phyloP scores from a whole-genome alignment of 495 filamentous ascomycete species.

The Xanthoparmelia taractica region DNA sequence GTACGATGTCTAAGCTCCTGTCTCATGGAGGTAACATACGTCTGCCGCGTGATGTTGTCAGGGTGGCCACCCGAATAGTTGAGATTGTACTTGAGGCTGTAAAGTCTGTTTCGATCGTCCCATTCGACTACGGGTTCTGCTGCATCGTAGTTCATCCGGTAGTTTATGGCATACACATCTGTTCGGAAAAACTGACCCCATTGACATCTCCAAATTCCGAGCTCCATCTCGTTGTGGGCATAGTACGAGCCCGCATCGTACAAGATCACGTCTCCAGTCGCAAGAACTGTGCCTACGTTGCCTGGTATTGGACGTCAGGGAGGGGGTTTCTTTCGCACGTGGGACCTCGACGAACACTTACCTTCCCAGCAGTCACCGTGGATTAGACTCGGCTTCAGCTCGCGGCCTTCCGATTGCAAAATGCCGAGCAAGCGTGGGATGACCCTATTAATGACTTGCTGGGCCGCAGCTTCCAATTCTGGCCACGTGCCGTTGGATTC shows the following conservation, averaged over 20 bases:
- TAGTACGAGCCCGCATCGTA: constrained; percentile 17
- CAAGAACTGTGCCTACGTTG: constrained; percentile 10
- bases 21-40: constrained; percentile 9
- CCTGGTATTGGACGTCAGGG: background rate
- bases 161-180: constrained; percentile 16
- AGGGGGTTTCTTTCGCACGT: background rate
- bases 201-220: constrained; percentile 12
- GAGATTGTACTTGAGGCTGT: constrained; percentile 20
- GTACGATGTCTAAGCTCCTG: background rate
- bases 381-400: constrained; percentile 29
- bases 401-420: constrained; percentile 23
- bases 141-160: constrained; percentile 17
- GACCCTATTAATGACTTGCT: constrained; percentile 11
- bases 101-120: constrained; percentile 30
- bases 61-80: constrained; percentile 27
- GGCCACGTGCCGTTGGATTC: constrained; percentile 27
- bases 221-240: constrained; percentile 16
- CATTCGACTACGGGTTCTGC: constrained; percentile 25
- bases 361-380: constrained; percentile 35
- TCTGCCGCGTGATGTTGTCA: constrained; percentile 25
- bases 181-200: constrained; percentile 13
- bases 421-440: constrained; percentile 21
- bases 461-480: constrained; percentile 12
- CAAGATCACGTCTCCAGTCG: constrained; percentile 10
- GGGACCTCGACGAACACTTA: constrained; percentile 12